phyloP scores from a whole-genome alignment of 495 filamentous ascomycete genomes.

The Xylaria acuta region DNA sequence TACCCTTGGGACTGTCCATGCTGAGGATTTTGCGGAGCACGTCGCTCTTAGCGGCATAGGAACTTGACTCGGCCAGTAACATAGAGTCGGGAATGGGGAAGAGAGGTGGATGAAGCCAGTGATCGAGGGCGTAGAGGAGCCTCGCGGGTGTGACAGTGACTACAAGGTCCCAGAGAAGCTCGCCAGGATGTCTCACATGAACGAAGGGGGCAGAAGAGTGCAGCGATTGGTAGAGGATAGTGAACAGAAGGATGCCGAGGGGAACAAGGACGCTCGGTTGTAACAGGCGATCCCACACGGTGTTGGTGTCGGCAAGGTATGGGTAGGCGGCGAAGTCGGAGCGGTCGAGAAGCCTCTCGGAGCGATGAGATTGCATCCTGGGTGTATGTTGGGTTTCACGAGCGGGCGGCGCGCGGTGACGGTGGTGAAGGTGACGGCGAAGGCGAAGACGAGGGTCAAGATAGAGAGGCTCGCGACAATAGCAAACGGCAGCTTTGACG shows the following conservation, averaged over 20 bases:
- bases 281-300: slow-evolving; percentile 39
- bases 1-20: slow-evolving; percentile 57
- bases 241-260: slow-evolving; percentile 46
- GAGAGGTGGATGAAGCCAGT: slow-evolving; percentile 46
- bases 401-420: neutral
- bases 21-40: slow-evolving; percentile 71
- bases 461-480: slow-evolving; percentile 1
- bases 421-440: neutral
- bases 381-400: neutral
- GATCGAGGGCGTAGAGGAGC: slow-evolving; percentile 66
- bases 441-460: neutral
- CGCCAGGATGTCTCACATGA: slow-evolving; percentile 44
- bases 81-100: slow-evolving; percentile 37
- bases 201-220: slow-evolving; percentile 34
- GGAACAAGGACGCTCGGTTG: slow-evolving; percentile 48
- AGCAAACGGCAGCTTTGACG: neutral
- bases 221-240: slow-evolving; percentile 52
- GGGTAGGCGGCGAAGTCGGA: slow-evolving; percentile 28
- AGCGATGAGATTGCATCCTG: slow-evolving; percentile 41
- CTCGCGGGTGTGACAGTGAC: slow-evolving; percentile 66
- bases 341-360: slow-evolving; percentile 32
- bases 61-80: slow-evolving; percentile 29
- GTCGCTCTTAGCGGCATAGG: slow-evolving; percentile 69
- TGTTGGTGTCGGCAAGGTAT: slow-evolving; percentile 26
- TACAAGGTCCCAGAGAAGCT: slow-evolving; percentile 68